Evolutionary conservation across 768 basidiomycete genomes (phyloP), one percentile per base, ranked within the genome.

Genomic region (Saitozyma podzolica): DNA sequence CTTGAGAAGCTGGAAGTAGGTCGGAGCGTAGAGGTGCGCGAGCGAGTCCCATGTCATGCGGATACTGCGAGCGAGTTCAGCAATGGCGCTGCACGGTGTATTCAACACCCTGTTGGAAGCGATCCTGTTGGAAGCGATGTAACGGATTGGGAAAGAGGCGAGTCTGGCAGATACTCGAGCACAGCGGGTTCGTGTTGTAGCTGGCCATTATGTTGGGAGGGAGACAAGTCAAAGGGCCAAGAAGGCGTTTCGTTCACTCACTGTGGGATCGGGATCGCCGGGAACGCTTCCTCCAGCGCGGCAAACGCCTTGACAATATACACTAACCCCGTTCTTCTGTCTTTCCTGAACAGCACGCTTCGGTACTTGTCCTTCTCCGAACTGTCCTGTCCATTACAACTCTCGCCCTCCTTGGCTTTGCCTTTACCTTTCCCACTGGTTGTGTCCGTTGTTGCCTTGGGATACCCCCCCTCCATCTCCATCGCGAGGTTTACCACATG

Each of bases 11-110:
- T 77, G 76, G 39, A 89, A 74, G 72, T 86, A 84, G 0, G 89
- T 83, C 0, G 90, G 88, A 0, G 86, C 88, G 69, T 90, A 92
- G 40, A 89, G 82, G 0, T 66, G 67, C 29, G 29, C 29, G 29
- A 29, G 29, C 29, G 29, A 29, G 29, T 29, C 29, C 29, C 29
- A 29, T 5, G 29, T 29, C 29, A 29, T 29, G 29, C 29, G 29
- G 29, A 29, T 29, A 29, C 29, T 29, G 29, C 29, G 29, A 29
- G 29, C 29, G 29, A 29, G 29, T 29, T 29, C 29, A 29, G 29
- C 29, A 29, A 29, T 29, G 29, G 29, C 29, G 5, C 29, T 2
- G 29, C 29, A 29, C 29, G 29, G 29, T 29, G 29, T 29, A 5
- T 29, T 5, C 29, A 29, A 29, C 29, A 29, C 29, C 29, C 29